Percentiles rank a stretch among this genome's conserved stretches.
Conservation (phyloP, 768 basidiomycete genomes). For the Mycena maculata region DNA sequence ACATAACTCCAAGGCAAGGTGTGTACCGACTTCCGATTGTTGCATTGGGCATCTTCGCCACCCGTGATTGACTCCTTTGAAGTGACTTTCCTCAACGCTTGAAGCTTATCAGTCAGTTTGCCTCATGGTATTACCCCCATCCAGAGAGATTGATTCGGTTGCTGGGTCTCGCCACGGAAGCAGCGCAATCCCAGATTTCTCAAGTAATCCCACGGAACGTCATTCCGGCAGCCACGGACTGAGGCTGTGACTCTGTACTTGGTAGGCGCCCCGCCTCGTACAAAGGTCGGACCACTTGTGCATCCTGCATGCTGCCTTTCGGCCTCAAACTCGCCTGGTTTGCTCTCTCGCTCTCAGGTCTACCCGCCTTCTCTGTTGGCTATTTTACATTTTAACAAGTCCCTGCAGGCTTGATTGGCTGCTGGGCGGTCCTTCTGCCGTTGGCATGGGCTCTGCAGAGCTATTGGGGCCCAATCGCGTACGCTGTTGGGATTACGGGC, state of each 20-base stretch:
- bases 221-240: constrained; percentile 20
- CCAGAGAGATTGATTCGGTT: constrained; percentile 15
- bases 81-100: constrained; percentile 19
- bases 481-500: constrained; percentile 25
- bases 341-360: constrained; percentile 32
- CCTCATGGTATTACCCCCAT: constrained; percentile 17
- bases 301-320: constrained; percentile 31
- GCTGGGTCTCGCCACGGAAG: not conserved
- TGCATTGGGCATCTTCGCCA: too few species aligned
- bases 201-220: constrained; percentile 8
- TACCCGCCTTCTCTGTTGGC: not conserved
- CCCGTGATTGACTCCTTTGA: too few species aligned
- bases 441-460: constrained; percentile 27
- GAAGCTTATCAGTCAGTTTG: not conserved
- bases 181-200: not conserved
- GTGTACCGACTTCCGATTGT: too few species aligned
- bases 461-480: constrained; percentile 31
- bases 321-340: constrained; percentile 36
- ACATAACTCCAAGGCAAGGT: too few species aligned
- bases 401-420: constrained; percentile 32
- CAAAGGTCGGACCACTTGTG: not conserved
- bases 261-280: not conserved
- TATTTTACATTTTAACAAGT: not conserved
- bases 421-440: constrained; percentile 36
- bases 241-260: constrained; percentile 13